These are phyloP conservation scores for Lachancea sp. DNA, from an alignment of 805 yeast species.

Conservation along the genomic window DNA sequence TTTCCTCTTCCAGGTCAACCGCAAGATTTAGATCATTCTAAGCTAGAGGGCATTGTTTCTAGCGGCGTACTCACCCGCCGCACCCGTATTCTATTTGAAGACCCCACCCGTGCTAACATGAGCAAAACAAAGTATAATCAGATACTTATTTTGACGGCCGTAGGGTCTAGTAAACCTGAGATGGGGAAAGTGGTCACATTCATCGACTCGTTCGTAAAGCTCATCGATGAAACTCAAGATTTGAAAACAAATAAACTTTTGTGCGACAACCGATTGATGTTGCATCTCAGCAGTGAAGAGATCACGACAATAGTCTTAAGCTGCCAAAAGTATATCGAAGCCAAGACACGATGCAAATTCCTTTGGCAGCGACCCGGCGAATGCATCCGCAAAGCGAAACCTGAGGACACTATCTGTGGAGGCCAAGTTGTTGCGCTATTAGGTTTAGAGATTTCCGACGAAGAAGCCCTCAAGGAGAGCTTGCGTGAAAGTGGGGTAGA, in stretches of 20 bases:
- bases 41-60: conserved; percentile 28
- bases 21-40: conserved; percentile 29
- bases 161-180: conserved; percentile 4
- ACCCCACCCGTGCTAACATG: conserved; percentile 26
- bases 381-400: conserved; percentile 14
- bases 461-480: conserved; percentile 8
- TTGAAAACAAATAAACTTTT: conserved; percentile 2
- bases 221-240: conserved; percentile 10
- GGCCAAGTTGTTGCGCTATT: conserved; percentile 19
- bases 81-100: conserved; percentile 30
- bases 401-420: conserved; percentile 19
- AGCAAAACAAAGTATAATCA: conserved; percentile 7
- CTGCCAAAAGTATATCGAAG: conserved; percentile 20
- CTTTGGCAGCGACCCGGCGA: conserved; percentile 27
- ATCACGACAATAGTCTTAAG: conserved; percentile 19
- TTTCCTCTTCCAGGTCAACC: conserved; percentile 71
- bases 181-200: not conserved
- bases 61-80: conserved; percentile 26
- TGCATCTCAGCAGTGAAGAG: conserved; percentile 10
- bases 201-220: conserved; percentile 8
- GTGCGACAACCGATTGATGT: conserved; percentile 6
- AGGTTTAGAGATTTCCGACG: conserved; percentile 11
- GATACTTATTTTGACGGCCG: conserved; percentile 8
- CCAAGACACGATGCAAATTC: conserved; percentile 9
- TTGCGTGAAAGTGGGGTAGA: conserved; percentile 11